Evolutionary conservation across 2,329 filamentous ascomycete genomes (phyloP), one percentile per base, ranked within the genome.

Genomic region (Kalmusia sp.): DNA sequence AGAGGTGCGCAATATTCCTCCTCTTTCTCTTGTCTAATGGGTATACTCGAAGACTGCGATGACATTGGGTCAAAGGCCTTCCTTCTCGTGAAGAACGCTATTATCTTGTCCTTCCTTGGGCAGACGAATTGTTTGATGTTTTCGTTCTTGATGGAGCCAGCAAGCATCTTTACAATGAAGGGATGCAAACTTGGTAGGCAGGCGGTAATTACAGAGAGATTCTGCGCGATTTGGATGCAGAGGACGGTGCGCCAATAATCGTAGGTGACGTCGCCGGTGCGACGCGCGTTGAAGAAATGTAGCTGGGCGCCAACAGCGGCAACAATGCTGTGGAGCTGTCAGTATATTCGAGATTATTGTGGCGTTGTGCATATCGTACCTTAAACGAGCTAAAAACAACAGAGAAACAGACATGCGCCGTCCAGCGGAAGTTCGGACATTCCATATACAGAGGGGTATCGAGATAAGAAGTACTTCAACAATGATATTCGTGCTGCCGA

Each of bases 401-500:
- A 54, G 28, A 30, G 63, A 69, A 47, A 71, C 60, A 39, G 61
- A 65, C 3, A 63, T 35, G 22, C 63, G 62, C 43, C 59, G 67
- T 14, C 63, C 59, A 30, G 59, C 59, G 21, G 61, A 59, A 24
- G 60, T 44, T 4, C 65, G 59, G 19, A 65, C 40, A 35, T 63
- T 67, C 68, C 68, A 70, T n/a, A 69, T 52, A 28, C 65, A 54
- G 21, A 69, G 52, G 30, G 68, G 68, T 51, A 70, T 61, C 15
- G 58, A 19, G 12, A 71, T 55, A 30, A 71, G 58, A 40, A 69
- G 48, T 24, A 61, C 31, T 45, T 71, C 68, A 8, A 63, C 50
- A 1, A 64, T 52, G 22, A 69, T 64, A 49, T 69, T 71, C 15
- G 63, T 68, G 11, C 62, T 59, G 11, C 61, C 59, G 5, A 69